phyloP scores from a whole-genome alignment of 2,329 filamentous ascomycete genomes.

The Neobulgaria alba region DNA sequence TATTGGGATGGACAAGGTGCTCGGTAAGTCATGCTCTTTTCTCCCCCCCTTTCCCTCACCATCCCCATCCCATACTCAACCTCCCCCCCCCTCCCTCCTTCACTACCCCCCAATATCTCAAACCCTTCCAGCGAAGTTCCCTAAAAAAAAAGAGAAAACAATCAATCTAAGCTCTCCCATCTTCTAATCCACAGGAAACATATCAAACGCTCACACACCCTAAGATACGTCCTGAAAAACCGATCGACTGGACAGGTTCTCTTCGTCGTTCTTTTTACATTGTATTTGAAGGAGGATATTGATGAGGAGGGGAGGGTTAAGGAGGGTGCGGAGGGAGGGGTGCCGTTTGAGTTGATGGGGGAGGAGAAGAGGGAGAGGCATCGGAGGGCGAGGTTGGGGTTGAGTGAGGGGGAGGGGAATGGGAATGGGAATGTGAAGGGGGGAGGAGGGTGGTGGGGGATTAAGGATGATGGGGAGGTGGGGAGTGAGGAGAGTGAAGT shows the following conservation, averaged over 20 bases:
- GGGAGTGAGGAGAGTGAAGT: background rate
- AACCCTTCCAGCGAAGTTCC: no score
- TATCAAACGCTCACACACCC: constrained; percentile 60
- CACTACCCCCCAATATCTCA: background rate
- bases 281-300: constrained; percentile 61
- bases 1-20: constrained; percentile 75
- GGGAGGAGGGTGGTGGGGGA: constrained; percentile 9
- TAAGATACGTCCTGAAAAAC: constrained; percentile 90
- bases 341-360: constrained; percentile 17
- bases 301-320: constrained; percentile 50
- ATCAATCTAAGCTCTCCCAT: background rate
- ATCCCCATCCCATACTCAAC: constrained; percentile 28
- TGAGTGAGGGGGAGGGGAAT: constrained; percentile 4
- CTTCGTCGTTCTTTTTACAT: constrained; percentile 71
- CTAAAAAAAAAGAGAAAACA: background rate
- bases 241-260: constrained; percentile 64
- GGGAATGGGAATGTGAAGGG: constrained; percentile 10
- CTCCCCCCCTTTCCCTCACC: constrained; percentile 1
- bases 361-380: constrained; percentile 10
- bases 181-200: constrained; percentile 21
- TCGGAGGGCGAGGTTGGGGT: constrained; percentile 12
- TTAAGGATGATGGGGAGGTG: constrained; percentile 6
- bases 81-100: constrained; percentile 6
- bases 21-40: constrained; percentile 44
- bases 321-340: constrained; percentile 25